Conservation (phyloP, 2,329 filamentous ascomycete genomes). For the Aspergillus hiratsukae region DNA sequence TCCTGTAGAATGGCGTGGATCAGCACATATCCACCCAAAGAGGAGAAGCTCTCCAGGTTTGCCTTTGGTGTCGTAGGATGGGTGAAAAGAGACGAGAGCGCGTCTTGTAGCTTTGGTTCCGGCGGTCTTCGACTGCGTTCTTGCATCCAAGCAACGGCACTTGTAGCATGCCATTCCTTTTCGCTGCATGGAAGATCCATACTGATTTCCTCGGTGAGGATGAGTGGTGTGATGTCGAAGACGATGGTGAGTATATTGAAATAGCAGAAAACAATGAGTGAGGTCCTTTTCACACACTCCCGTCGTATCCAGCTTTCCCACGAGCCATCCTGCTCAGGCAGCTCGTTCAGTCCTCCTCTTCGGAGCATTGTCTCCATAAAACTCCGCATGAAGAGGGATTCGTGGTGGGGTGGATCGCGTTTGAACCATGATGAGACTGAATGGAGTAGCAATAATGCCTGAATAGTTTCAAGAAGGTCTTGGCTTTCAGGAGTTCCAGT, state of each 20-base stretch:
- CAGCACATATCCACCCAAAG: slow-evolving; percentile 29
- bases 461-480: slow-evolving; percentile 26
- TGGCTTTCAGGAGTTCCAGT: slow-evolving; percentile 14
- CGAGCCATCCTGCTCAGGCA: slow-evolving; percentile 26
- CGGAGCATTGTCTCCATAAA: slow-evolving; percentile 26
- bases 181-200: slow-evolving; percentile 31
- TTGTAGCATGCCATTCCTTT: slow-evolving; percentile 28
- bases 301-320: slow-evolving; percentile 31
- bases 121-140: slow-evolving; percentile 18
- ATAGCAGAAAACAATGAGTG: slow-evolving; percentile 32
- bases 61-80: slow-evolving; percentile 6
- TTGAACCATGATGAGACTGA: slow-evolving; percentile 31
- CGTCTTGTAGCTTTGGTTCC: slow-evolving; percentile 27
- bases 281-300: slow-evolving; percentile 29
- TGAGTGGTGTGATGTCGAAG: slow-evolving; percentile 28
- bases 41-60: slow-evolving; percentile 26
- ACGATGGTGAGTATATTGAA: slow-evolving; percentile 35
- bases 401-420: slow-evolving; percentile 27
- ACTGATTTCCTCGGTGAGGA: slow-evolving; percentile 28
- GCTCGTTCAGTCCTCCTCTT: slow-evolving; percentile 24
- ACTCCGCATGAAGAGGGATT: slow-evolving; percentile 26
- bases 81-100: slow-evolving; percentile 22
- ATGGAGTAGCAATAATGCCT: slow-evolving; percentile 25
- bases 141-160: slow-evolving; percentile 20
- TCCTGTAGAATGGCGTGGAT: slow-evolving; percentile 32